Evolutionary conservation across 345 rosid genomes (phyloP).

Genomic region (Hirschfeldia incana): DNA sequence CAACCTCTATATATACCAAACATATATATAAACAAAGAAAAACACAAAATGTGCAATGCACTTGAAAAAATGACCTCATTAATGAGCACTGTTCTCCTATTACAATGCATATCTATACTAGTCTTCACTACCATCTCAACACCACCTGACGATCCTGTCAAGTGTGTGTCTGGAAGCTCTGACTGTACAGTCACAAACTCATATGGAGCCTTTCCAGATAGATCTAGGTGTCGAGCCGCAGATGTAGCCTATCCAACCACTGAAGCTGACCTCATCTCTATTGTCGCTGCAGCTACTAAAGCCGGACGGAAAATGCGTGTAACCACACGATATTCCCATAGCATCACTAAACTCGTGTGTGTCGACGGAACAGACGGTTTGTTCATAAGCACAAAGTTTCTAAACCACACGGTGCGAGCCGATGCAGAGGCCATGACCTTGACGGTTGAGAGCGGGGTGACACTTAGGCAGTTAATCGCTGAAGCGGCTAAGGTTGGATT

Average conservation of each 20-base stretch:
- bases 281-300: conserved; percentile 13
- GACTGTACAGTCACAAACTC: conserved; percentile 18
- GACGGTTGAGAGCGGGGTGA: conserved; percentile 17
- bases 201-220: conserved; percentile 4
- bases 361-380: not conserved
- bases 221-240: conserved; percentile 13
- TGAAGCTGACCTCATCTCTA: conserved; percentile 5
- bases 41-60: not conserved
- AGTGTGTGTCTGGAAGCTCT: not conserved
- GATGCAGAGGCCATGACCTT: conserved; percentile 16
- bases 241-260: not conserved
- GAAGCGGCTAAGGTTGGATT: conserved; percentile 19
- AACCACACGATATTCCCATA: conserved; percentile 10
- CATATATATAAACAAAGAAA: not conserved
- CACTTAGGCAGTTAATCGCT: conserved; percentile 6
- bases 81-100: not conserved
- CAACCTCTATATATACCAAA: conserved; percentile 10
- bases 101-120: not conserved
- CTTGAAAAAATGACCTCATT: not conserved
- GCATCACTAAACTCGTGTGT: conserved; percentile 10
- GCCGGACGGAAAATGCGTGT: conserved; percentile 12
- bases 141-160: conserved; percentile 20
- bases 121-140: conserved; percentile 3
- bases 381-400: conserved; percentile 12
- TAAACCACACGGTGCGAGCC: not conserved